Evolutionary conservation across 768 basidiomycete genomes (phyloP).

Genomic region (Boletus coccyginus): DNA sequence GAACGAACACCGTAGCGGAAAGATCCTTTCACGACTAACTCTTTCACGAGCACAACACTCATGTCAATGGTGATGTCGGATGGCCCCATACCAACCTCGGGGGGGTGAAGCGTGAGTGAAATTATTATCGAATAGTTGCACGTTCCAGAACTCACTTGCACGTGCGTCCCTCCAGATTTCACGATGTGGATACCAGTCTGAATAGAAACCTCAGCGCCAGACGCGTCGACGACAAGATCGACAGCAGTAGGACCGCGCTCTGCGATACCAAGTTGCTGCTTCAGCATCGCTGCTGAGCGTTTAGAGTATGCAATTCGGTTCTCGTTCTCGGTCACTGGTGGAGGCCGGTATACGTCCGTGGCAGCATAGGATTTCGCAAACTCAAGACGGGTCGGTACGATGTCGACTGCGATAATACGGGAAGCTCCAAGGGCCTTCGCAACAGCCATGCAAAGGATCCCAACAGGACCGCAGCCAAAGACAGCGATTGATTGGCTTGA

Average conservation of each 20-base stretch:
- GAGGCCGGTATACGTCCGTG: conserved; percentile 70
- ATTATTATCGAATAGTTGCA: not conserved
- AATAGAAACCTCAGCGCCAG: conserved; percentile 90
- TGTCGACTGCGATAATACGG: conserved; percentile 83
- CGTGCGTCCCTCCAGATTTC: conserved; percentile 71
- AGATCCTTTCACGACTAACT: conserved; percentile 82
- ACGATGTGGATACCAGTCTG: conserved; percentile 79
- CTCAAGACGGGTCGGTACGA: conserved; percentile 69
- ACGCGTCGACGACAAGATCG: conserved; percentile 89
- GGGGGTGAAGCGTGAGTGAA: conserved; percentile 4
- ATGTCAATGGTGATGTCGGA: conserved; percentile 76
- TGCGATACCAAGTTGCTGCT: conserved; percentile 58
- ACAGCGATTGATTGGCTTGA: conserved; percentile 76
- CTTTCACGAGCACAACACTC: conserved; percentile 66
- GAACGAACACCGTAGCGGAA: conserved; percentile 80
- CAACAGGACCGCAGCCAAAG: conserved; percentile 88
- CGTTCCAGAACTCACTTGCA: conserved; percentile 46
- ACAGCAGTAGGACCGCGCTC: conserved; percentile 70
- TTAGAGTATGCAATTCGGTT: conserved; percentile 65
- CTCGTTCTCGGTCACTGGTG: conserved; percentile 60
- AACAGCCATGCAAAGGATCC: conserved; percentile 92
- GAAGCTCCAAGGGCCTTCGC: conserved; percentile 89
- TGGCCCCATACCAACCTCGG: conserved; percentile 82
- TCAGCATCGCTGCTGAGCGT: conserved; percentile 68
- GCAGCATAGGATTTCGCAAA: conserved; percentile 88